phyloP scores from a whole-genome alignment of 768 basidiomycete genomes.

The Paxillus involutus region DNA sequence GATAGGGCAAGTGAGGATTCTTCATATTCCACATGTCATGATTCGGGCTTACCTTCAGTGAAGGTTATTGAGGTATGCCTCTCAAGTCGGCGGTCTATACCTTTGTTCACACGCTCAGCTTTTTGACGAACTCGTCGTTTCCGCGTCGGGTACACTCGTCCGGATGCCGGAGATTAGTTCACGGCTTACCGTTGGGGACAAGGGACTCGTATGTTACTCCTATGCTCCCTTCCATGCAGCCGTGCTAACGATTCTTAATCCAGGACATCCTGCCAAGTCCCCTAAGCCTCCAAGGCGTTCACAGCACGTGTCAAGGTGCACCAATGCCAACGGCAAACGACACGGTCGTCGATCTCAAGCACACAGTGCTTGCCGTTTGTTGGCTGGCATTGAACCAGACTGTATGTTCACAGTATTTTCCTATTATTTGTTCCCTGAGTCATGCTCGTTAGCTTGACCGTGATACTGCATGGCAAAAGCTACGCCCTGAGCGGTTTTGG shows the following conservation, averaged over 20 bases:
- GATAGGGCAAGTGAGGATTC: constrained; percentile 78
- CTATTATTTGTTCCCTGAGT: constrained; percentile 3
- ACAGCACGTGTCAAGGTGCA: constrained; percentile 45
- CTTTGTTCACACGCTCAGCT: constrained; percentile 46
- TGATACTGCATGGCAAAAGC: constrained; percentile 50
- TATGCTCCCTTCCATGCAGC: neutral
- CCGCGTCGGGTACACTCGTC: constrained; percentile 67
- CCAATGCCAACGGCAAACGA: constrained; percentile 47
- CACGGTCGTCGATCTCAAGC: constrained; percentile 70
- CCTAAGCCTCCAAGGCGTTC: constrained; percentile 43
- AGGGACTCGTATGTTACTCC: constrained; percentile 55
- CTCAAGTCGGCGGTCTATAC: neutral
- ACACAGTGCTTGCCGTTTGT: constrained; percentile 75
- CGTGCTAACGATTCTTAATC: constrained; percentile 1
- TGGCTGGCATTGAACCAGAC: constrained; percentile 91
- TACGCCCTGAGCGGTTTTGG: constrained; percentile 79
- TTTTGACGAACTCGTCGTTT: constrained; percentile 79
- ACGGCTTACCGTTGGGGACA: constrained; percentile 72
- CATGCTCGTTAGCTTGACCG: constrained; percentile 53
- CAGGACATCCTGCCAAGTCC: constrained; percentile 70
- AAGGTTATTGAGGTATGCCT: constrained; percentile 74
- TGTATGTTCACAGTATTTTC: constrained; percentile 39
- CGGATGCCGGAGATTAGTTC: constrained; percentile 78
- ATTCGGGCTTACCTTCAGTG: constrained; percentile 11
- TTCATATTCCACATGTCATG: constrained; percentile 5